phyloP scores from a whole-genome alignment of 768 basidiomycete species.

The Lanmaoa rubissima region DNA sequence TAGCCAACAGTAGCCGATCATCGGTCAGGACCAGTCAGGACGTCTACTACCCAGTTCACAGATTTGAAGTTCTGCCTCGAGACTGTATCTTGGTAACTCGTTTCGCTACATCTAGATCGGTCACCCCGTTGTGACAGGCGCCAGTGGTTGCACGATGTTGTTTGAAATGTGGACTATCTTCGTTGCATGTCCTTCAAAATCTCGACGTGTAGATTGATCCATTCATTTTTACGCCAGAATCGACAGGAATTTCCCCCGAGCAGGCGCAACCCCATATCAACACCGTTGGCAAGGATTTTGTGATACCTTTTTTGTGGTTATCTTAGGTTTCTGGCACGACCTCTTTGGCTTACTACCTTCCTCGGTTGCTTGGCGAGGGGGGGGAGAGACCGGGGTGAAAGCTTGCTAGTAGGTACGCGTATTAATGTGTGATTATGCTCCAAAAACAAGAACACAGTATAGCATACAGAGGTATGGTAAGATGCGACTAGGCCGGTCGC shows the following conservation, averaged over 20 bases:
- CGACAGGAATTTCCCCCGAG: neutral
- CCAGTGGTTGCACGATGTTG: too few species aligned
- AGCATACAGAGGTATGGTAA: neutral
- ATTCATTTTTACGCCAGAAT: neutral
- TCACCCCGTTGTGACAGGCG: too few species aligned
- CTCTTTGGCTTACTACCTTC: neutral
- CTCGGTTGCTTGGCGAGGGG: neutral
- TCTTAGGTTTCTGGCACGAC: neutral
- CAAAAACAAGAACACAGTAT: conserved; percentile 6
- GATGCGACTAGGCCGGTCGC: conserved; percentile 14
- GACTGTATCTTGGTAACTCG: too few species aligned
- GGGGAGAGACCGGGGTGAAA: neutral
- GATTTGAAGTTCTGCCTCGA: too few species aligned
- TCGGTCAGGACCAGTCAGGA: too few species aligned
- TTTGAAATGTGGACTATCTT: neutral
- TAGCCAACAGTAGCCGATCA: too few species aligned
- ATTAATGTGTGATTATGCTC: conserved; percentile 7
- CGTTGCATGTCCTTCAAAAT: neutral
- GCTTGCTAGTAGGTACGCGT: neutral
- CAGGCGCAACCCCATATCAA: too few species aligned
- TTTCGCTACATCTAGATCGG: too few species aligned
- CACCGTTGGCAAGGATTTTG: neutral
- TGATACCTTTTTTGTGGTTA: neutral
- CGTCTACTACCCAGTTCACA: too few species aligned
- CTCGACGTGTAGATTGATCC: neutral